Evolutionary conservation across 768 basidiomycete species (phyloP).

Genomic region (Mycena filopes): DNA sequence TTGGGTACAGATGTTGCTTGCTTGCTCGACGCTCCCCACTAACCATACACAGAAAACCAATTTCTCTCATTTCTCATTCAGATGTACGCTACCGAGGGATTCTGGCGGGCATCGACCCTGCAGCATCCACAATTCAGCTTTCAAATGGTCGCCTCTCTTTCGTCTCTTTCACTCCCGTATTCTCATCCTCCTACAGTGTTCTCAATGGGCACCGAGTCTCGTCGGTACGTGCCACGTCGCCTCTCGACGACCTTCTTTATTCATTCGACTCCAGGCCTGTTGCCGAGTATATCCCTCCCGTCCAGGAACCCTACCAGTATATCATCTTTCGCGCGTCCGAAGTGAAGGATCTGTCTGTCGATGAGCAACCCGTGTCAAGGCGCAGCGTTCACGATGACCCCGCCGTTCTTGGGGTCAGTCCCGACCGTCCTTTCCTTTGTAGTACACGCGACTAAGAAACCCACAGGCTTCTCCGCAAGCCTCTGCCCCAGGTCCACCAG

Average conservation of each 20-base stretch:
- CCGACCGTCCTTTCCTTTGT: constrained; percentile 2
- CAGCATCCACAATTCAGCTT: constrained; percentile 86
- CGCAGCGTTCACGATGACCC: constrained; percentile 86
- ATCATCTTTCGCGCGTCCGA: constrained; percentile 93
- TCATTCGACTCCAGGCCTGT: constrained; percentile 60
- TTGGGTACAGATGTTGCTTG: constrained; percentile 65
- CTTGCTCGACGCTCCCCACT: not conserved
- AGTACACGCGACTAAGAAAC: not conserved
- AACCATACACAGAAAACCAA: constrained; percentile 70
- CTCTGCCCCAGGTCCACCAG: constrained; percentile 9
- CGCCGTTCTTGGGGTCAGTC: constrained; percentile 76
- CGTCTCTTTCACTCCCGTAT: not conserved
- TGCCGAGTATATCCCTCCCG: constrained; percentile 84
- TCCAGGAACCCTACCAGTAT: constrained; percentile 86
- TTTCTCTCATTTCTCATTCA: constrained; percentile 90
- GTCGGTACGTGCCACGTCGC: constrained; percentile 64
- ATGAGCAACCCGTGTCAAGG: constrained; percentile 65
- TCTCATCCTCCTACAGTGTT: constrained; percentile 58
- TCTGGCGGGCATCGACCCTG: constrained; percentile 87
- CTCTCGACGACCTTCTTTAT: not conserved
- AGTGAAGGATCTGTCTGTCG: constrained; percentile 89
- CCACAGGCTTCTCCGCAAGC: constrained; percentile 25
- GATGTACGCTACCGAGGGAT: constrained; percentile 93
- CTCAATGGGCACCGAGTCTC: constrained; percentile 89
- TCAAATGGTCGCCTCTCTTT: constrained; percentile 71